These are phyloP conservation scores for Leavenworthia alabamica DNA, from an alignment of 345 rosid genomes.

Conservation along the genomic window DNA sequence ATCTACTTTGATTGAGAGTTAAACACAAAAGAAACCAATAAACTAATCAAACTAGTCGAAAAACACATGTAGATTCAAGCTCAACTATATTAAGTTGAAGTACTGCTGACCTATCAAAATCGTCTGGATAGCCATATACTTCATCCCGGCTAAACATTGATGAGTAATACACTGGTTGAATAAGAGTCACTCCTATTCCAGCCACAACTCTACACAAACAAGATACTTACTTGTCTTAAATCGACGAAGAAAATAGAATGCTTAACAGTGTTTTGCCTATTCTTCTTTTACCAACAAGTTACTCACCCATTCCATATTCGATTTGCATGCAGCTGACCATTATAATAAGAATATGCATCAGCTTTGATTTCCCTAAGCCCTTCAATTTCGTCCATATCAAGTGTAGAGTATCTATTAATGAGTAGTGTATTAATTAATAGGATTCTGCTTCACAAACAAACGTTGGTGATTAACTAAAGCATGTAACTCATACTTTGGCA, in stretches of 20 bases:
- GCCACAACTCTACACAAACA: slow-evolving; percentile 46
- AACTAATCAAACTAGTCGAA: background rate
- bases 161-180: slow-evolving; percentile 56
- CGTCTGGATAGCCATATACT: slow-evolving; percentile 66
- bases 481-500: slow-evolving; percentile 56
- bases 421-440: slow-evolving; percentile 1
- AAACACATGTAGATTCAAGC: background rate
- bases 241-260: background rate
- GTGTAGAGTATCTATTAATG: slow-evolving; percentile 47
- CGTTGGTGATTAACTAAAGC: background rate
- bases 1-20: slow-evolving; percentile 38
- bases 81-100: background rate
- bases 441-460: background rate
- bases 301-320: slow-evolving; percentile 85
- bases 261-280: background rate
- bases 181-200: slow-evolving; percentile 75
- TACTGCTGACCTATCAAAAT: slow-evolving; percentile 78
- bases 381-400: slow-evolving; percentile 53
- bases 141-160: slow-evolving; percentile 64
- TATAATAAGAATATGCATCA: slow-evolving; percentile 63
- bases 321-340: slow-evolving; percentile 75
- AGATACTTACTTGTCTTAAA: background rate
- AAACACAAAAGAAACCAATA: background rate
- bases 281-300: background rate
- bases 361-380: slow-evolving; percentile 54